Conservation (phyloP, 306 rosid genomes). For the Lablab purpureus region DNA sequence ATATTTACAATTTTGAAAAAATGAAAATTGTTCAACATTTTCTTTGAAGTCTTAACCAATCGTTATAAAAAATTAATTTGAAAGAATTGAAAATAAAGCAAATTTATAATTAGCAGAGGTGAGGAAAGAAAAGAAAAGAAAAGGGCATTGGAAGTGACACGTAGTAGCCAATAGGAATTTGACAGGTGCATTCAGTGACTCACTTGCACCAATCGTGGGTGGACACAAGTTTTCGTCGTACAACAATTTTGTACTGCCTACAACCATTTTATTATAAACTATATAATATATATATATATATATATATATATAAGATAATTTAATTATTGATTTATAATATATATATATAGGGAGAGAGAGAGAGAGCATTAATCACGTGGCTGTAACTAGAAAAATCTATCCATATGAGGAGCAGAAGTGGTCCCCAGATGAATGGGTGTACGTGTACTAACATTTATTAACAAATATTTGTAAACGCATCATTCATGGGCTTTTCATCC, state of each 20-base stretch:
- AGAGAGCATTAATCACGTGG: conserved; percentile 2
- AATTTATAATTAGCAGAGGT: no score
- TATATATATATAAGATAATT: no score
- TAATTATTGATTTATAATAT: no score
- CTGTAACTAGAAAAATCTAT: neutral
- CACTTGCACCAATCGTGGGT: conserved; percentile 35
- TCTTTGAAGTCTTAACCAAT: neutral
- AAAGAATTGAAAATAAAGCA: neutral
- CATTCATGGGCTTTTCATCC: no score
- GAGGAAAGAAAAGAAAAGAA: neutral
- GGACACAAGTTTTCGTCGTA: neutral
- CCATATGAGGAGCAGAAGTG: neutral
- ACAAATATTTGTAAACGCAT: no score
- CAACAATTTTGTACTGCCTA: neutral
- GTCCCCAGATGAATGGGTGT: neutral
- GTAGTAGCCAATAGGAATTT: neutral
- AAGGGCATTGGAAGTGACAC: neutral
- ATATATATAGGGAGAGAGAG: no score
- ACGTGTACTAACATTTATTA: no score
- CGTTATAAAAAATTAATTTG: neutral
- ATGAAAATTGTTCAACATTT: neutral
- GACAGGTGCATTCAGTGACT: conserved; percentile 33
- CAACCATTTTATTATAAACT: neutral
- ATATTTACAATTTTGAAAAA: no score
- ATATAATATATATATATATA: no score